Evolutionary conservation across 2,329 filamentous ascomycete genomes (phyloP), one percentile per base, ranked within the genome.

Genomic region (Polychaeton citri): DNA sequence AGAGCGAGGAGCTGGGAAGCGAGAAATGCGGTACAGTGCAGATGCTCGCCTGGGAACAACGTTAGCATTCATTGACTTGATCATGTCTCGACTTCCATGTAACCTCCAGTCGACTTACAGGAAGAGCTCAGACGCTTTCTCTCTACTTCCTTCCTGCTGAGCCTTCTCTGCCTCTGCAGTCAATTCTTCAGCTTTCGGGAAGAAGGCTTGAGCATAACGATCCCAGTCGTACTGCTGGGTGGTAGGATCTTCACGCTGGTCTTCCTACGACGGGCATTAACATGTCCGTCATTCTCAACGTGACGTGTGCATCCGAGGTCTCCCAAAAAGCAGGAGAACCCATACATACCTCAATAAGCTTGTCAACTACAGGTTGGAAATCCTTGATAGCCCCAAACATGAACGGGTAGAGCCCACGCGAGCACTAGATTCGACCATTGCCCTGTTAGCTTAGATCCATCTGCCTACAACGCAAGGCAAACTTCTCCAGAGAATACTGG

Each of bases 1-100:
- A 16, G 59, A 63, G 16, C 65, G 53, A 15, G 64, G 64, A 5
- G 63, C 63, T 6, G 81, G 80, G 50, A 86, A 85, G 12, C 81
- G 69, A 0, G 77, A 69, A 45, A 86, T 84, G 35, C 81, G 71
- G 55, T 81, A 78, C n/a, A 85, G 66, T 18, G 77, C 74, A 16
- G 79, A 79, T 4, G 77, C 77, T 16, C 80, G 74, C n/a, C 58
- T 59, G 32, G 5, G 8, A n/a, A n/a, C n/a, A n/a, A n/a, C n/a
- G n/a, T n/a, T n/a, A n/a, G n/a, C n/a, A n/a, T n/a, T n/a, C n/a
- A n/a, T n/a, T n/a, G n/a, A n/a, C n/a, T n/a, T n/a, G n/a, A n/a
- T n/a, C n/a, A n/a, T n/a, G n/a, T n/a, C n/a, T n/a, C n/a, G n/a
- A n/a, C n/a, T n/a, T n/a, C n/a, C n/a, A n/a, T n/a, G n/a, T n/a